Conservation (phyloP, 768 basidiomycete genomes). For the Trametes cinnabarina region DNA sequence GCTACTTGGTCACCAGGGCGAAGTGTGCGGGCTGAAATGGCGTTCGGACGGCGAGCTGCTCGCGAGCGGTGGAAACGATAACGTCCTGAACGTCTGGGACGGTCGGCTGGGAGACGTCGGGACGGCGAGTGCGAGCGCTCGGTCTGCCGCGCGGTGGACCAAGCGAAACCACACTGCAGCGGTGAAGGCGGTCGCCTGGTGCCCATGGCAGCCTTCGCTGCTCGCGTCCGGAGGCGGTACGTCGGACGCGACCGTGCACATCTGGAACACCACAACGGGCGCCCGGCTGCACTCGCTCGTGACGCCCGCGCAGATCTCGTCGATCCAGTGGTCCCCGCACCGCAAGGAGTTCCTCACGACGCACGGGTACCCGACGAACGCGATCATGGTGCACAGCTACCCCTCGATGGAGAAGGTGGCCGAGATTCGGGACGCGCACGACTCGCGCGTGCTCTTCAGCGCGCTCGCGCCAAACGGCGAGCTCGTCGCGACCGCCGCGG, state of each 20-base stretch:
- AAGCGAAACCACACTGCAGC: constrained; percentile 58
- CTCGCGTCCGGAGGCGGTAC: constrained; percentile 95
- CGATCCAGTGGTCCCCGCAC: constrained; percentile 83
- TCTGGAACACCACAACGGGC: constrained; percentile 92
- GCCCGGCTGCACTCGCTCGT: constrained; percentile 84
- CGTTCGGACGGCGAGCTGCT: constrained; percentile 83
- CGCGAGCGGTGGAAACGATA: constrained; percentile 96
- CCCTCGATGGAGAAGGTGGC: constrained; percentile 80
- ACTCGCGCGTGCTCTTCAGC: constrained; percentile 85
- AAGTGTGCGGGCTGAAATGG: constrained; percentile 93
- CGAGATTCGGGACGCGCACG: constrained; percentile 90
- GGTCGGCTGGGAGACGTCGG: constrained; percentile 47
- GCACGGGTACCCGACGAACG: constrained; percentile 91
- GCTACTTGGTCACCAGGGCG: constrained; percentile 84
- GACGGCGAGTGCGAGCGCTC: constrained; percentile 6
- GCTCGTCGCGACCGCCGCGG: constrained; percentile 87
- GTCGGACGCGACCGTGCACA: constrained; percentile 84
- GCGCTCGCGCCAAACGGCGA: constrained; percentile 86
- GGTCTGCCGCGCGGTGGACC: constrained; percentile 45
- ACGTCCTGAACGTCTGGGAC: constrained; percentile 98
- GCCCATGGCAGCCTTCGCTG: constrained; percentile 90
- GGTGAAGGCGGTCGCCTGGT: constrained; percentile 82
- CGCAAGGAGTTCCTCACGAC: constrained; percentile 89
- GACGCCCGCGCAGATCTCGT: constrained; percentile 90
- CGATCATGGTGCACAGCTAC: constrained; percentile 79